Conservation (phyloP, 2,329 filamentous ascomycete species). For the Penicillium carneum region DNA sequence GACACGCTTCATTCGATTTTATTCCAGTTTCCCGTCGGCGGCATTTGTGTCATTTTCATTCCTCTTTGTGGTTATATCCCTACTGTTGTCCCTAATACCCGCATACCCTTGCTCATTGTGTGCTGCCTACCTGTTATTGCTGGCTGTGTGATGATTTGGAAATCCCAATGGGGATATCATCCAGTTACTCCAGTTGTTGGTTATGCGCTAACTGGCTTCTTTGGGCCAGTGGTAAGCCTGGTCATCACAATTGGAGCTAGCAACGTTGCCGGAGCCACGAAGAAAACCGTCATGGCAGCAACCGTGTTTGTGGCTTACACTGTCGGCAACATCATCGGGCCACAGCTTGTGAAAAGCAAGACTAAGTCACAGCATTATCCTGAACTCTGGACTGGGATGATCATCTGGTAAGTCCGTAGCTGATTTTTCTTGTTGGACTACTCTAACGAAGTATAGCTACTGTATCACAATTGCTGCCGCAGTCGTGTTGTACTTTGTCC, state of each 20-base stretch:
- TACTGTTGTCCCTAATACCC: constrained; percentile 66
- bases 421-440: not conserved
- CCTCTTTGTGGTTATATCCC: constrained; percentile 71
- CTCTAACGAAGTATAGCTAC: constrained; percentile 58
- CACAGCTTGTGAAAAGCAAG: constrained; percentile 72
- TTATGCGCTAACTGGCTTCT: constrained; percentile 76
- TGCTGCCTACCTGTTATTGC: constrained; percentile 77
- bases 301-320: constrained; percentile 79
- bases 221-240: constrained; percentile 73
- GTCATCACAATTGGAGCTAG: constrained; percentile 66
- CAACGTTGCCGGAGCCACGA: constrained; percentile 78
- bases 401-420: constrained; percentile 60
- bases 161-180: constrained; percentile 67
- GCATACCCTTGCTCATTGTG: constrained; percentile 68
- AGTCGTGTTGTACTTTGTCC: constrained; percentile 63
- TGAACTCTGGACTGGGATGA: constrained; percentile 72
- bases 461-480: constrained; percentile 70
- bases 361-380: constrained; percentile 73
- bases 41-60: constrained; percentile 71
- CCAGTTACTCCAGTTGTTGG: constrained; percentile 72
- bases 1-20: constrained; percentile 70
- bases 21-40: constrained; percentile 77
- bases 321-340: constrained; percentile 77
- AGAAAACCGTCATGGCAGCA: constrained; percentile 78
- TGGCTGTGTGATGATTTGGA: constrained; percentile 78